phyloP scores from a whole-genome alignment of 805 yeast genomes.

The Blastobotrys robertii region DNA sequence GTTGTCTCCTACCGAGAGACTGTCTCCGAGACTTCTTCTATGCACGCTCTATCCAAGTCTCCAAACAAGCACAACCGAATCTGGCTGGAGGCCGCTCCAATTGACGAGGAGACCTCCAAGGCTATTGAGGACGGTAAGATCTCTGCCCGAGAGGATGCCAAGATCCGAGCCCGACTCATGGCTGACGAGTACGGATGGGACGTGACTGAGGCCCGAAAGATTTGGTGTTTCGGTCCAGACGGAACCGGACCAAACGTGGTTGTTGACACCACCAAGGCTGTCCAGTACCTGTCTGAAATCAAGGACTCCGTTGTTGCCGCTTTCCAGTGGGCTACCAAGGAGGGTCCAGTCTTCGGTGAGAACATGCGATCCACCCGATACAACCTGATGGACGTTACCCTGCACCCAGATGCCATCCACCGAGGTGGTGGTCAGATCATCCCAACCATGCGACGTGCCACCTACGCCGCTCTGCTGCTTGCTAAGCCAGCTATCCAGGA shows the following conservation, averaged over 20 bases:
- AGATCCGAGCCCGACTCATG: conserved; percentile 96
- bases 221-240: conserved; percentile 99
- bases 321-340: conserved; percentile 99
- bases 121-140: conserved; percentile 92
- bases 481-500: conserved; percentile 98
- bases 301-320: conserved; percentile 99
- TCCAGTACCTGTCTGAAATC: conserved; percentile 96
- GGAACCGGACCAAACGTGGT: conserved; percentile 98
- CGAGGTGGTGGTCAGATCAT: conserved; percentile 99
- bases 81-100: conserved; percentile 94
- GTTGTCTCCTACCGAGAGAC: conserved; percentile 99
- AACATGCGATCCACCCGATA: conserved; percentile 90
- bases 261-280: conserved; percentile 99
- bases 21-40: conserved; percentile 85
- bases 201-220: conserved; percentile 99
- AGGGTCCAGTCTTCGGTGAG: conserved; percentile 99
- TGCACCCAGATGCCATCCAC: conserved; percentile 99
- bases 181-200: conserved; percentile 99
- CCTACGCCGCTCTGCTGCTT: conserved; percentile 95
- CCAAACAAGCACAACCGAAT: conserved; percentile 99
- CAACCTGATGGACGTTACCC: conserved; percentile 97
- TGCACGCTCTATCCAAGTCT: conserved; percentile 95
- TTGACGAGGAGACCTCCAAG: conserved; percentile 81
- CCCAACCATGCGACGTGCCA: conserved; percentile 99
- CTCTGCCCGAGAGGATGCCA: conserved; percentile 94